These are phyloP conservation scores for Rhodosporidiobolus sp. DNA, from an alignment of 768 basidiomycete genomes.

Conservation along the genomic window DNA sequence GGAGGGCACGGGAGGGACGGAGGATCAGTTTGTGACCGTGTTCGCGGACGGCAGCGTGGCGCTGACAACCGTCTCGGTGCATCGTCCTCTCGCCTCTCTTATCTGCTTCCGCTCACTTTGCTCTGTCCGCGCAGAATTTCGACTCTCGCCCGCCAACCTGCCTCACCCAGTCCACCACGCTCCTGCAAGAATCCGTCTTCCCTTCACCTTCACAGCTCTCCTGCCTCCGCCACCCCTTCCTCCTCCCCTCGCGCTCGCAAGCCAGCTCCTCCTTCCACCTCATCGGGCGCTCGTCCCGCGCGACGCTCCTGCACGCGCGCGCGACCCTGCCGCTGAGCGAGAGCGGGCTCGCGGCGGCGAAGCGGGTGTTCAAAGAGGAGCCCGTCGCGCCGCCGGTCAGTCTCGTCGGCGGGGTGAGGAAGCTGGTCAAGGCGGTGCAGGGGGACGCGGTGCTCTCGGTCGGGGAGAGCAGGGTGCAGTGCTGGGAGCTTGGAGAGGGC, in stretches of 20 bases:
- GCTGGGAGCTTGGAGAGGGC: slow-evolving; percentile 21
- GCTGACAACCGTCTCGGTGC: slow-evolving; percentile 31
- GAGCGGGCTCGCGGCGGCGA: neutral
- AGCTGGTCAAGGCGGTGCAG: neutral
- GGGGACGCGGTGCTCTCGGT: slow-evolving; percentile 7
- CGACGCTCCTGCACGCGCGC: slow-evolving; percentile 6
- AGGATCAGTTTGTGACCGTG: slow-evolving; percentile 35
- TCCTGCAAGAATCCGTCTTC: slow-evolving; percentile 3
- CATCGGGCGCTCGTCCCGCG: slow-evolving; percentile 5
- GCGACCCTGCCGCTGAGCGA: neutral
- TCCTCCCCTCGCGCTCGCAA: slow-evolving; percentile 16
- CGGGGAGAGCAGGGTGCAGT: slow-evolving; percentile 19
- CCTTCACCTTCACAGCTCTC: neutral
- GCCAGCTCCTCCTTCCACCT: slow-evolving; percentile 6
- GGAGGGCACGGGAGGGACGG: neutral
- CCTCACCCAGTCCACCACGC: slow-evolving; percentile 18
- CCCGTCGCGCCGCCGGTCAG: neutral
- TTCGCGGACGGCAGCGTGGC: slow-evolving; percentile 28
- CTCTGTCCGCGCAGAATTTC: slow-evolving; percentile 30
- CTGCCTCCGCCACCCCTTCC: slow-evolving; percentile 19
- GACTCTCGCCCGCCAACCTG: slow-evolving; percentile 41
- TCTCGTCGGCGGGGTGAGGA: slow-evolving; percentile 7
- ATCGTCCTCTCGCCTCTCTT: neutral
- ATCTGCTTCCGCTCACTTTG: no score
- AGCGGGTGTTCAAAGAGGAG: neutral